Percentiles rank a stretch among this genome's conserved stretches.
Conservation (phyloP, 495 filamentous ascomycete genomes). For the Neurospora sublineolata region DNA sequence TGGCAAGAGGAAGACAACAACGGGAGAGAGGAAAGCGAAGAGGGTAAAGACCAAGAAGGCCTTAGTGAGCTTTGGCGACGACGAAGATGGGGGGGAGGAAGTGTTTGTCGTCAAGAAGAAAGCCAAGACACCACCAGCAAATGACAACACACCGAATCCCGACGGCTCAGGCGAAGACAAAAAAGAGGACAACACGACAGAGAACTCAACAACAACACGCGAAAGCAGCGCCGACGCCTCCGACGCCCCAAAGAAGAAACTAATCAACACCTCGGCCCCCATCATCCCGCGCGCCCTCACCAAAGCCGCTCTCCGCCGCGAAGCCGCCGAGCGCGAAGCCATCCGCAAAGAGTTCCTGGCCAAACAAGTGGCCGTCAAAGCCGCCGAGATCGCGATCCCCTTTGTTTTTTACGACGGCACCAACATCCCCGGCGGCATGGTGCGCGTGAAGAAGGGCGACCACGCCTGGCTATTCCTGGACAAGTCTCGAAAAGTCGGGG, state of each 20-base stretch:
- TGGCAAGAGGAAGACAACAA: constrained; percentile 26
- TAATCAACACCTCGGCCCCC: constrained; percentile 54
- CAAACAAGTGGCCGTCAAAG: constrained; percentile 79
- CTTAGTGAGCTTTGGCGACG: constrained; percentile 32
- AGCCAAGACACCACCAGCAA: constrained; percentile 24
- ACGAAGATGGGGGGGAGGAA: constrained; percentile 22
- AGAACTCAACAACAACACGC: constrained; percentile 34
- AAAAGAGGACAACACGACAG: constrained; percentile 5
- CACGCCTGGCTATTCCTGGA: constrained; percentile 85
- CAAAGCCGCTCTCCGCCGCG: constrained; percentile 69
- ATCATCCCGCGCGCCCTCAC: constrained; percentile 72
- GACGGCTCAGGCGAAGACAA: constrained; percentile 12
- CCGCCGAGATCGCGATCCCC: constrained; percentile 79
- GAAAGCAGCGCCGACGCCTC: constrained; percentile 18
- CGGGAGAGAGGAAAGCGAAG: background rate
- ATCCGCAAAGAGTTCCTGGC: constrained; percentile 74
- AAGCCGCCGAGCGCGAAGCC: constrained; percentile 70
- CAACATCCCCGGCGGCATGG: constrained; percentile 74
- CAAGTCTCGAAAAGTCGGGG: constrained; percentile 77
- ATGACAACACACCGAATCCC: constrained; percentile 17
- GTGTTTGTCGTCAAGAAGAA: constrained; percentile 31
- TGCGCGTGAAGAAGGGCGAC: constrained; percentile 85
- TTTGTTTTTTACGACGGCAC: constrained; percentile 99
- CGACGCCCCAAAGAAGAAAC: constrained; percentile 36
- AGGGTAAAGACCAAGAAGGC: constrained; percentile 18